A percentile compares a stretch with the other conserved stretches of the same genome.
Evolutionary conservation across 768 basidiomycete genomes (phyloP).

Genomic region (Tubosaeta sp.): DNA sequence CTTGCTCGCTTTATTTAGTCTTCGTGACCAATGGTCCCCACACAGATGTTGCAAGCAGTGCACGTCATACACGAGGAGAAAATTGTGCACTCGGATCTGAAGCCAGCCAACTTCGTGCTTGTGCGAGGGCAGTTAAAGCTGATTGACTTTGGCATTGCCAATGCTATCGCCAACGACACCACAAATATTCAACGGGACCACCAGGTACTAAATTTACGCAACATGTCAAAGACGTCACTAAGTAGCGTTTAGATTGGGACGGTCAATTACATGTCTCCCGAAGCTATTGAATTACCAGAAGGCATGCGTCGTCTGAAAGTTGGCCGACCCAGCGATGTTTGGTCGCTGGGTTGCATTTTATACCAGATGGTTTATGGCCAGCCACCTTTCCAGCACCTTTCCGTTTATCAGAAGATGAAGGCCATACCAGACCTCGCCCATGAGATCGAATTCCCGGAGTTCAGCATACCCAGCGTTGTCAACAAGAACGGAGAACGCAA

Average conservation of each 20-base stretch:
- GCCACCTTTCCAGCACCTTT: conserved; percentile 86
- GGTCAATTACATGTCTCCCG: conserved; percentile 98
- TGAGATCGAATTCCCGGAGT: conserved; percentile 78
- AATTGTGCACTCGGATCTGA: conserved; percentile 97
- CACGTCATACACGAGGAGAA: conserved; percentile 97
- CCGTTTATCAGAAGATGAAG: conserved; percentile 86
- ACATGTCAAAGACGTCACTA: neutral
- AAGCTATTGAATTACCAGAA: conserved; percentile 87
- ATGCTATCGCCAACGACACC: conserved; percentile 97
- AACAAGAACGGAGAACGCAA: conserved; percentile 35
- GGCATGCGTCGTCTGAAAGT: conserved; percentile 90
- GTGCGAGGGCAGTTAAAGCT: conserved; percentile 94
- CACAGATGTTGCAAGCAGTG: conserved; percentile 96
- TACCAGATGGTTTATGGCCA: conserved; percentile 98
- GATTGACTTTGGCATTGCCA: conserved; percentile 99
- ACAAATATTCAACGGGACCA: conserved; percentile 97
- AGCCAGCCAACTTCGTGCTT: conserved; percentile 97
- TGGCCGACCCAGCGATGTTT: conserved; percentile 93
- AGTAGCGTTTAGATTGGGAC: conserved; percentile 71
- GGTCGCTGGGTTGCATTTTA: conserved; percentile 96
- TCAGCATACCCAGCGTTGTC: conserved; percentile 44
- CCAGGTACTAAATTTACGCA: conserved; percentile 50
- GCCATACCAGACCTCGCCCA: conserved; percentile 81
- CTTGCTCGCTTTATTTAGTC: neutral
- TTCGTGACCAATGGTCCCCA: neutral